Evolutionary conservation across 192 early-diverging fungal genomes (phyloP).

Genomic region (Coemansia sp.): DNA sequence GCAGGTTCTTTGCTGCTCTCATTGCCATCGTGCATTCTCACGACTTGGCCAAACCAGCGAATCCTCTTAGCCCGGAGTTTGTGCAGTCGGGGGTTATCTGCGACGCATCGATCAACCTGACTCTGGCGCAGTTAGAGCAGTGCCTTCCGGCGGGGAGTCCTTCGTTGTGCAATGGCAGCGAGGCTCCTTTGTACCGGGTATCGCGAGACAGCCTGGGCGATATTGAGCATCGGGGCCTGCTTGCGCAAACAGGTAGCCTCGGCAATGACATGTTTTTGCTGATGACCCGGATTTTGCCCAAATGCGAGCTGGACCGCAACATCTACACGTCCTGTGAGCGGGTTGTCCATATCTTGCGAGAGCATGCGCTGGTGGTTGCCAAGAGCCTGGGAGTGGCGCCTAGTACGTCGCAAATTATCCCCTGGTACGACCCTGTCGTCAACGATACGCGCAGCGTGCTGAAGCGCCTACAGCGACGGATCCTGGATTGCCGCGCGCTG

Average conservation of each 20-base stretch:
- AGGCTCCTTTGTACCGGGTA: slow-evolving; percentile 6
- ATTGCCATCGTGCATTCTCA: not conserved
- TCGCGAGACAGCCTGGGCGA: not conserved
- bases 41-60: not conserved
- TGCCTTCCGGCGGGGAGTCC: not conserved
- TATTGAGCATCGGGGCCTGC: not conserved
- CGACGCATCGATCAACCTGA: slow-evolving; percentile 13
- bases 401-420: not conserved
- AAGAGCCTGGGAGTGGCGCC: slow-evolving; percentile 1
- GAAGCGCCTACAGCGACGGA: not conserved
- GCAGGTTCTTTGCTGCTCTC: slow-evolving; percentile 20
- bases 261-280: slow-evolving; percentile 9
- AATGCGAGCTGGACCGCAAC: not conserved
- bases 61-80: not conserved
- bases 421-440: not conserved
- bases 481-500: slow-evolving; percentile 11
- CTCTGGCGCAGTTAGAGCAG: slow-evolving; percentile 18
- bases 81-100: slow-evolving; percentile 14
- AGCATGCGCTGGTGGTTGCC: slow-evolving; percentile 12
- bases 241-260: not conserved
- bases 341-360: slow-evolving; percentile 6
- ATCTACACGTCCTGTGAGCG: not conserved
- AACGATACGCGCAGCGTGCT: not conserved
- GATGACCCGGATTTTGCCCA: slow-evolving; percentile 2
- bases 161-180: not conserved